Conservation (phyloP, 345 rosid genomes). For the Linum tenue region DNA sequence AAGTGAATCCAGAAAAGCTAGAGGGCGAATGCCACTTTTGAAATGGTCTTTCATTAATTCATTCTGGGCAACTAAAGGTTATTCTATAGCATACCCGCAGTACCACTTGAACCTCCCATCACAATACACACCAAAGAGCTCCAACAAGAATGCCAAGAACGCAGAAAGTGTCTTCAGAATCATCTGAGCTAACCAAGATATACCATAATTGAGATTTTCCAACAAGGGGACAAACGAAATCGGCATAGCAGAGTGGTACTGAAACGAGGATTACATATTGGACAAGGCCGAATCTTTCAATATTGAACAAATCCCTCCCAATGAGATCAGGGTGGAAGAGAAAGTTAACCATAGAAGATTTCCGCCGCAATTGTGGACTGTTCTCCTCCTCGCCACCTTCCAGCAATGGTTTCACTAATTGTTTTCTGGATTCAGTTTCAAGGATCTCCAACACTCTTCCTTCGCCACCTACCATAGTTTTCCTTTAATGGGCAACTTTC, state of each 20-base stretch:
- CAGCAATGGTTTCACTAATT: conserved; percentile 37
- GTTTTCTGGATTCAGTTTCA: conserved; percentile 40
- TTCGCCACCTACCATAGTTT: conserved; percentile 56
- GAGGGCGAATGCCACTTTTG: too few species aligned
- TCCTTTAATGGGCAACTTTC: background rate
- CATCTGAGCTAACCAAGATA: conserved; percentile 44
- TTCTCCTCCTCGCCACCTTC: conserved; percentile 24
- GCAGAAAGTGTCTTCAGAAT: conserved; percentile 80
- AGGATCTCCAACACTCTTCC: conserved; percentile 47
- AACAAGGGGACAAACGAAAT: background rate
- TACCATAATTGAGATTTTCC: conserved; percentile 4
- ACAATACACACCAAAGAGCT: conserved; percentile 63
- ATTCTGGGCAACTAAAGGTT: too few species aligned
- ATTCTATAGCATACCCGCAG: conserved; percentile 46
- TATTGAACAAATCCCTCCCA: conserved; percentile 56
- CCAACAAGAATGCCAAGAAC: conserved; percentile 58
- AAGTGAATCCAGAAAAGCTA: too few species aligned
- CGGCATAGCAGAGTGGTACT: background rate
- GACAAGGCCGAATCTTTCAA: conserved; percentile 69
- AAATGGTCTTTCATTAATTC: background rate
- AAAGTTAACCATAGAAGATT: conserved; percentile 38
- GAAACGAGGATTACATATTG: conserved; percentile 46
- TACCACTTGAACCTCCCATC: conserved; percentile 83
- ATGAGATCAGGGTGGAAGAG: conserved; percentile 48
- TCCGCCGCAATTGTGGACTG: conserved; percentile 7